Percentiles rank a stretch among this genome's conserved stretches.
Conservation (phyloP, 139 green algal species). For the Chlamydomonas incerta region DNA sequence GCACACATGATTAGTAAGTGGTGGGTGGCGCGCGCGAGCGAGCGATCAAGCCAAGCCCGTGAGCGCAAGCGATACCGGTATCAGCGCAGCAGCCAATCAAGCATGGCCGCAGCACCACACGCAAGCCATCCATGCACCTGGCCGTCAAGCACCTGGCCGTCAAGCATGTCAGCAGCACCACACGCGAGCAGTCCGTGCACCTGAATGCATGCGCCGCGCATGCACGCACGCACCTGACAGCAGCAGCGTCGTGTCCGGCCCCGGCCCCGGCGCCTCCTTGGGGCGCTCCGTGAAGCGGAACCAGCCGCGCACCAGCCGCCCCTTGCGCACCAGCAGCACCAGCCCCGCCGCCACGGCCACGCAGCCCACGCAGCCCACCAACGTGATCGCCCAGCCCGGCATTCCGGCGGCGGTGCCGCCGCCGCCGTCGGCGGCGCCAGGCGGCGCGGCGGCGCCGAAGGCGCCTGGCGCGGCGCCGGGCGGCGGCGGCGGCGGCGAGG, state of each 20-base stretch:
- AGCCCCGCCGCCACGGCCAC: not conserved
- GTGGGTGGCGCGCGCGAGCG: too few species aligned
- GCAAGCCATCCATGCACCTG: too few species aligned
- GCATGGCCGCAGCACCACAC: too few species aligned
- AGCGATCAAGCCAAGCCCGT: too few species aligned
- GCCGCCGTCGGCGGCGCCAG: too few species aligned
- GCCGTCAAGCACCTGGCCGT: too few species aligned
- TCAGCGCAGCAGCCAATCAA: too few species aligned
- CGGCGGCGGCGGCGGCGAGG: not conserved
- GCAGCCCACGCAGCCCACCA: not conserved
- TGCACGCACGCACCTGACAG: not conserved
- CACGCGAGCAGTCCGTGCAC: too few species aligned
- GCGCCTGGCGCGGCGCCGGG: not conserved
- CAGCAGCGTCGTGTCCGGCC: conserved; percentile 26
- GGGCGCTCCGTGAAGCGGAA: not conserved
- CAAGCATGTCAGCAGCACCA: too few species aligned
- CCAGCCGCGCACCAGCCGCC: not conserved
- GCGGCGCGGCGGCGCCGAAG: not conserved
- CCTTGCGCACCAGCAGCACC: not conserved
- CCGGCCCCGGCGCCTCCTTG: conserved; percentile 1
- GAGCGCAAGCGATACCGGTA: too few species aligned
- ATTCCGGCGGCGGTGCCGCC: not conserved
- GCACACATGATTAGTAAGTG: too few species aligned
- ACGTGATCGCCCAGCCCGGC: not conserved
- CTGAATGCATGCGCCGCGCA: too few species aligned